Evolutionary conservation across 257 asterid genomes (phyloP).

Genomic region (Solanum boliviense): DNA sequence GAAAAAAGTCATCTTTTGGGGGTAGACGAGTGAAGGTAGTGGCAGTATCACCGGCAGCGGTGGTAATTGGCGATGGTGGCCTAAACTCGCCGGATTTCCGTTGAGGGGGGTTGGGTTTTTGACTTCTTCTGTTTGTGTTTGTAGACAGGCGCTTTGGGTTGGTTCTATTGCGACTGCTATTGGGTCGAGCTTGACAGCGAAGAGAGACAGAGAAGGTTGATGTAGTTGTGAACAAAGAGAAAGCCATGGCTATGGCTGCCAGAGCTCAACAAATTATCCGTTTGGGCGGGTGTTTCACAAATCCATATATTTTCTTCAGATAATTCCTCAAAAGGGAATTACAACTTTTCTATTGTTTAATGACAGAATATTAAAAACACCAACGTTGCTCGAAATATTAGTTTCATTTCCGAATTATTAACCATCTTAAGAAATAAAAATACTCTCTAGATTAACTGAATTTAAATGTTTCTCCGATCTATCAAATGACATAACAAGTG

Average conservation of each 20-base stretch:
- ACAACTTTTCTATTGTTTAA: neutral
- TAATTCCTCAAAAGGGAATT: neutral
- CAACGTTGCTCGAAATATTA: rapidly evolving
- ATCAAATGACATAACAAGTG: too few species aligned
- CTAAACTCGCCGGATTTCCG: conserved; percentile 21
- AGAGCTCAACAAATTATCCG: neutral
- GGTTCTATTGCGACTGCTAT: neutral
- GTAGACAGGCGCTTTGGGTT: conserved; percentile 3
- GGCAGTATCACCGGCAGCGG: conserved; percentile 60
- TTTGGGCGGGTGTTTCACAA: neutral
- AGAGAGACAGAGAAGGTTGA: conserved; percentile 5
- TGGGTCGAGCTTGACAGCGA: conserved; percentile 11
- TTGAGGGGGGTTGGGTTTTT: conserved; percentile 20
- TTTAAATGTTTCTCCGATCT: too few species aligned
- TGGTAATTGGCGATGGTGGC: conserved; percentile 18
- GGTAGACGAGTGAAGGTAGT: conserved; percentile 79
- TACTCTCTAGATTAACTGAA: neutral
- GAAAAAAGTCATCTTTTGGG: conserved; percentile 56
- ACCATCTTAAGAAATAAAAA: too few species aligned
- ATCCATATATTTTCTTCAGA: neutral
- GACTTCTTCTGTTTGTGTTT: neutral
- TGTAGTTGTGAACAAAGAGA: neutral
- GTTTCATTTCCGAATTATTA: neutral
- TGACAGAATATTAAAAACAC: neutral
- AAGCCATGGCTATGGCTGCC: conserved; percentile 7